Percentiles rank a stretch among this genome's conserved stretches.
These are phyloP conservation scores for Xerocomus potaroensis DNA, from an alignment of 768 basidiomycete genomes.

Conservation along the genomic window DNA sequence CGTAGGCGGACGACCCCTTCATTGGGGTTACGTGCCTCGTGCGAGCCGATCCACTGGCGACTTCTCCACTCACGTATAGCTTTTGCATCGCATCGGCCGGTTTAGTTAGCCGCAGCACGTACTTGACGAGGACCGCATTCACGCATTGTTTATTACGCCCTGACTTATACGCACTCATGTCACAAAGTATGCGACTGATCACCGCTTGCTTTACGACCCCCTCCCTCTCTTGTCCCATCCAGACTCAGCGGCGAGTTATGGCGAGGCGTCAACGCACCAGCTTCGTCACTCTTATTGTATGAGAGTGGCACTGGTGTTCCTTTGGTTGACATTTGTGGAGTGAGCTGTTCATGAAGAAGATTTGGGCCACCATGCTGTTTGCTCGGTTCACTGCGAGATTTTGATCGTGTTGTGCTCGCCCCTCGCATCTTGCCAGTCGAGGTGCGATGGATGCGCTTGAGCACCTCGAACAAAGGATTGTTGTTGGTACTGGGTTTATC, in stretches of 20 bases:
- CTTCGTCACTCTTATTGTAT: slow-evolving; percentile 33
- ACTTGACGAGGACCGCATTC: slow-evolving; percentile 23
- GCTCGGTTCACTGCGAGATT: not conserved
- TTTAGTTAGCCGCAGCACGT: slow-evolving; percentile 25
- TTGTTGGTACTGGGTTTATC: slow-evolving; percentile 8
- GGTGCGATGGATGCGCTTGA: slow-evolving; percentile 23
- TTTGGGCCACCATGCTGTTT: slow-evolving; percentile 12
- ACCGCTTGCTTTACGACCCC: slow-evolving; percentile 34
- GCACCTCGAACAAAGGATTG: slow-evolving; percentile 15
- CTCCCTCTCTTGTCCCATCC: slow-evolving; percentile 7
- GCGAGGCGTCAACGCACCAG: slow-evolving; percentile 25
- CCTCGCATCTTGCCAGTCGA: slow-evolving; percentile 38
- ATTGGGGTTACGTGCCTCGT: slow-evolving; percentile 77
- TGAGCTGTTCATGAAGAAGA: slow-evolving; percentile 22
- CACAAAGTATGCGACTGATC: slow-evolving; percentile 42
- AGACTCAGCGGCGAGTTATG: slow-evolving; percentile 18
- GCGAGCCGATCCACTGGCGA: slow-evolving; percentile 71
- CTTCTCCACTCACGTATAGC: slow-evolving; percentile 33
- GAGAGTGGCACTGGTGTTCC: slow-evolving; percentile 18
- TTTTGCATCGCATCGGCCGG: slow-evolving; percentile 14
- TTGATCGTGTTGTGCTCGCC: slow-evolving; percentile 21
- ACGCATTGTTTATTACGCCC: slow-evolving; percentile 43
- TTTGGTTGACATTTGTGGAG: slow-evolving; percentile 23
- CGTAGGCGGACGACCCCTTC: slow-evolving; percentile 77
- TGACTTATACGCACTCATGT: slow-evolving; percentile 34